A percentile compares a stretch with the other conserved stretches of the same genome.
These are phyloP conservation scores for Echium plantagineum DNA, from an alignment of 257 asterid genomes.

Conservation along the genomic window DNA sequence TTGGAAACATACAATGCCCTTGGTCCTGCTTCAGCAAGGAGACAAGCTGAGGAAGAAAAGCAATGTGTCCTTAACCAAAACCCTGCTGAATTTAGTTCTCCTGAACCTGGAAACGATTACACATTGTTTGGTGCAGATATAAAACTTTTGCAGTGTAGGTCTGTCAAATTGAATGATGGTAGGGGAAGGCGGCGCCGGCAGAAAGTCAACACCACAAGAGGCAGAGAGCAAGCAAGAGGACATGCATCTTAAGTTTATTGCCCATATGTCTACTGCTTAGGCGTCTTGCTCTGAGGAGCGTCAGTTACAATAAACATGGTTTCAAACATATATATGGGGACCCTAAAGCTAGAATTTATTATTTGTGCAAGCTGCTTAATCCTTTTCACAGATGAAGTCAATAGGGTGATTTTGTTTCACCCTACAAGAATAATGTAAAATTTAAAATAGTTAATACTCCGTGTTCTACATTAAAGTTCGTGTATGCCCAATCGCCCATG, in stretches of 20 bases:
- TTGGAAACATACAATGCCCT: slow-evolving; percentile 1
- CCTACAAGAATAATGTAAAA: not conserved
- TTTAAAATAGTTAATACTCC: too few species aligned
- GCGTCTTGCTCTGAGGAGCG: not conserved
- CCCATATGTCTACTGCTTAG: too few species aligned
- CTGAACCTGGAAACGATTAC: slow-evolving; percentile 35
- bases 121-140: slow-evolving; percentile 36
- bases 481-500: not conserved
- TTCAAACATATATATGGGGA: not conserved
- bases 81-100: slow-evolving; percentile 65
- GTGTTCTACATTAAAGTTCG: not conserved
- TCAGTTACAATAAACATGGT: not conserved
- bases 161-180: slow-evolving; percentile 11
- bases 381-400: not conserved
- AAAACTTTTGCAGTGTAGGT: slow-evolving; percentile 10
- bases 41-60: not conserved
- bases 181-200: slow-evolving; percentile 18
- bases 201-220: slow-evolving; percentile 17
- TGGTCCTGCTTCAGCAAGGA: slow-evolving; percentile 4
- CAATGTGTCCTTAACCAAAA: slow-evolving; percentile 31
- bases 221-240: slow-evolving; percentile 13
- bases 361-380: not conserved
- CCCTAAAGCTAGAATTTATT: not conserved
- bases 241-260: not conserved
- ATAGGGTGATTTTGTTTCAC: not conserved